Conservation (phyloP, 31 red algal species). For the Odonthalia washingtoniensis region DNA sequence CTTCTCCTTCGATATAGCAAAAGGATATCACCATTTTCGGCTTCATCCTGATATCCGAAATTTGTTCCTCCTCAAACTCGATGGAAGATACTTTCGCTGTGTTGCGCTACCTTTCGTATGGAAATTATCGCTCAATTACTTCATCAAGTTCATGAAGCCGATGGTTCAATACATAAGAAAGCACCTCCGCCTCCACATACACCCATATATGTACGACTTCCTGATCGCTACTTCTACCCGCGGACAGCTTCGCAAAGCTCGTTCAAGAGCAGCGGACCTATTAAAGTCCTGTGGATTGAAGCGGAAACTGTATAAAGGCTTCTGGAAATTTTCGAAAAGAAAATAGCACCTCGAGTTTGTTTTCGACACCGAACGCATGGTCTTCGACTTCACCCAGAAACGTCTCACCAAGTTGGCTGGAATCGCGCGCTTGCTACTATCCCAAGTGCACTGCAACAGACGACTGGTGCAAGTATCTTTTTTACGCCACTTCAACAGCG, state of each 20-base stretch:
- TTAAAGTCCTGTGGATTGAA: not conserved
- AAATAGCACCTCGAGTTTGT: slow-evolving; percentile 10
- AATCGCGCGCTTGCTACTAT: too few species aligned
- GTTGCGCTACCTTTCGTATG: slow-evolving; percentile 39
- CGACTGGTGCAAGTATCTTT: too few species aligned
- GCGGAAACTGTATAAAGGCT: slow-evolving; percentile 4
- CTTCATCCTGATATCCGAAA: slow-evolving; percentile 37
- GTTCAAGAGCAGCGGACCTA: not conserved
- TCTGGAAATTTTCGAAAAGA: not conserved
- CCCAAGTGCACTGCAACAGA: too few species aligned
- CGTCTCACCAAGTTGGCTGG: slow-evolving; percentile 30
- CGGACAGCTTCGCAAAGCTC: too few species aligned
- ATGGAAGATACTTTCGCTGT: slow-evolving; percentile 23
- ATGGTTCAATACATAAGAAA: slow-evolving; percentile 24
- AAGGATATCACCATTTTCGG: slow-evolving; percentile 22
- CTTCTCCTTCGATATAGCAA: slow-evolving; percentile 44
- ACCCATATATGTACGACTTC: slow-evolving; percentile 65
- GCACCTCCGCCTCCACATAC: not conserved
- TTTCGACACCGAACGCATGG: too few species aligned
- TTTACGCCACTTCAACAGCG: too few species aligned
- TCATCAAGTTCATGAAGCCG: slow-evolving; percentile 24
- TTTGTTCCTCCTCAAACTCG: slow-evolving; percentile 32
- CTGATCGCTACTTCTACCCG: slow-evolving; percentile 10
- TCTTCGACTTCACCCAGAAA: not conserved
- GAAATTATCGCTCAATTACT: slow-evolving; percentile 10